phyloP scores from a whole-genome alignment of 169 alveolate genomes.

The Cryptosporidium baileyi region DNA sequence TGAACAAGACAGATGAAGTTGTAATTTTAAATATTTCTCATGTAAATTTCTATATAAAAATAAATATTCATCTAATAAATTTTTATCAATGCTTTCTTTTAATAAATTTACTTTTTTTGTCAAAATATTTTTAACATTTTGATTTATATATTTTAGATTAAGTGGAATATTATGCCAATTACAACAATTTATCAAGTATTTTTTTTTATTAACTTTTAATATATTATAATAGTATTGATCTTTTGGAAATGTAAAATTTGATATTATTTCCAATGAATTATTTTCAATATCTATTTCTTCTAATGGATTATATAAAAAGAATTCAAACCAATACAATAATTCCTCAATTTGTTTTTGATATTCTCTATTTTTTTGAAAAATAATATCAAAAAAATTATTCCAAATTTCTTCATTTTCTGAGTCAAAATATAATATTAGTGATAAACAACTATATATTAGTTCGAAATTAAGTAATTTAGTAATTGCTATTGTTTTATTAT shows the following conservation, averaged over 20 bases:
- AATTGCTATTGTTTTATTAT: background rate
- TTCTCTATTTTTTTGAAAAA: background rate
- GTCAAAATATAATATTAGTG: constrained; percentile 2
- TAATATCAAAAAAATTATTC: background rate
- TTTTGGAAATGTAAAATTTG: background rate
- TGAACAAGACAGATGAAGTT: constrained; percentile 6
- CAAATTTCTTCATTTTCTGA: background rate
- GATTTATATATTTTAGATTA: background rate
- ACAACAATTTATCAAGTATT: background rate
- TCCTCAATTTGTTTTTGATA: background rate
- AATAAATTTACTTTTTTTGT: background rate
- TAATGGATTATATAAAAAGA: constrained; percentile 1
- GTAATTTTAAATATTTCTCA: constrained; percentile 27
- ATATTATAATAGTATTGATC: background rate
- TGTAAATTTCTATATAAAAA: background rate
- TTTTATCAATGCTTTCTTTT: background rate
- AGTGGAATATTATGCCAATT: constrained; percentile 33
- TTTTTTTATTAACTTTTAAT: background rate
- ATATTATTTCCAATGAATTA: background rate
- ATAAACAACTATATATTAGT: constrained; percentile 12
- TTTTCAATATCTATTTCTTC: background rate
- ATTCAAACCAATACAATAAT: constrained; percentile 24
- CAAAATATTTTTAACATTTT: background rate
- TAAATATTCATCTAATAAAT: background rate
- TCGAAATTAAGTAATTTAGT: background rate